Base-by-base conservation (phyloP, 106 monocot species). In the Acorus gramineus region DNA sequence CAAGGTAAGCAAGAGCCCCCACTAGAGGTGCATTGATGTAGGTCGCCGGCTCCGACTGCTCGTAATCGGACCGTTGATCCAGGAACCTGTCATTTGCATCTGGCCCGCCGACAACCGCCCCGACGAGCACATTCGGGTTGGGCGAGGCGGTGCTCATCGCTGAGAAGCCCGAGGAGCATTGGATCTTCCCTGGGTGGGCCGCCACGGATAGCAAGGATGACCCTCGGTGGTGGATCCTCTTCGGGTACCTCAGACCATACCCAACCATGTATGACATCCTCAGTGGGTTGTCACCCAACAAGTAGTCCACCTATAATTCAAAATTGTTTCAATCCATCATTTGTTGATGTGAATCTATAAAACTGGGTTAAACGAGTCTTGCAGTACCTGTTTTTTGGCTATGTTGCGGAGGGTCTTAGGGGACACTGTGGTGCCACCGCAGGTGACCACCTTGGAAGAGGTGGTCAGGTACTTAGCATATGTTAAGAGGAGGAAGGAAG, bases 201-300 rank as follows among this genome's bases (percentile, higher is more conserved):
- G 44, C 9, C 6, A 66, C 8, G 9, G 73, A 74, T 50, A 65
- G 73, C 55, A 73, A 28, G 8, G 64, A 73, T 3, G 66, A 66
- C 5, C 52, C 73, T 1, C 59, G 57, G 66, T 74, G 73, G 66
- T 74, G 73, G 66, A 74, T 74, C 13, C 59, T 50, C 49, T 47
- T 65, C 3, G 73, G 73, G 55, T 66, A 74, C 44, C n/a, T 53
- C 11, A 43, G 10, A 44, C 73, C 73, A 14, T 74, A 66, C 6
- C 72, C 72, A 42, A 73, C 65, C 72, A 74, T 66, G 66, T 74
- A 66, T 3, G 73, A 74, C 73, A 74, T 74, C 45, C 51, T 56
- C 48, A 50, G 13, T 50, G 72, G 72, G 49, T 74, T 74, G n/a
- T 60, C 47, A 7, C 73, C 73, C 44, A 74, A 44, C 6, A 74